Evolutionary conservation across 208 protist genomes (phyloP).

Genomic region (Leishmania major): DNA sequence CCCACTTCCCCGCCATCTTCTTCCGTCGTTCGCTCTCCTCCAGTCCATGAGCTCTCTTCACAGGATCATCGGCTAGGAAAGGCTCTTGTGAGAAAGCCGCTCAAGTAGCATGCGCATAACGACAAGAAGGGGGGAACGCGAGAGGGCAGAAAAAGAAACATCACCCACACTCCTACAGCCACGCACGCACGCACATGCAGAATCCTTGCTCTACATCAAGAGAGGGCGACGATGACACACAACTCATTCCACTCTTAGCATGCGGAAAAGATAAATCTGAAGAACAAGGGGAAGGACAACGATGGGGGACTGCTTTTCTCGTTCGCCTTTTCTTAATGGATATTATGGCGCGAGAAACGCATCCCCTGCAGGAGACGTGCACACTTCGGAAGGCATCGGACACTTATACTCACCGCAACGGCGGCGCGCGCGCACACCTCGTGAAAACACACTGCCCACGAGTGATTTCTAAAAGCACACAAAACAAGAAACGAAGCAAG

Average conservation of each 20-base stretch:
- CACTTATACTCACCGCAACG: background rate
- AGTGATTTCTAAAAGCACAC: background rate
- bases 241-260: background rate
- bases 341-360: background rate
- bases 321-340: background rate
- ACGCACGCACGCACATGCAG: background rate
- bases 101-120: background rate
- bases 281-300: background rate
- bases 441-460: background rate
- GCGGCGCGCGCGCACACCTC: background rate
- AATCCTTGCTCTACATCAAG: background rate
- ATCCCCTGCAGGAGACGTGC: background rate
- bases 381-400: background rate
- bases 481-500: background rate
- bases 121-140: background rate
- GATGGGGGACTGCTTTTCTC: background rate
- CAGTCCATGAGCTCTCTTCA: background rate
- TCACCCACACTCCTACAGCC: background rate
- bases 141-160: background rate
- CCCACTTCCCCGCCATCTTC: background rate
- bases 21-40: background rate
- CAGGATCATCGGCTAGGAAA: background rate
- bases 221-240: background rate
- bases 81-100: background rate
- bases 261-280: background rate